phyloP scores from a whole-genome alignment of 495 filamentous ascomycete species.

The Barbatosphaeria neglecta region DNA sequence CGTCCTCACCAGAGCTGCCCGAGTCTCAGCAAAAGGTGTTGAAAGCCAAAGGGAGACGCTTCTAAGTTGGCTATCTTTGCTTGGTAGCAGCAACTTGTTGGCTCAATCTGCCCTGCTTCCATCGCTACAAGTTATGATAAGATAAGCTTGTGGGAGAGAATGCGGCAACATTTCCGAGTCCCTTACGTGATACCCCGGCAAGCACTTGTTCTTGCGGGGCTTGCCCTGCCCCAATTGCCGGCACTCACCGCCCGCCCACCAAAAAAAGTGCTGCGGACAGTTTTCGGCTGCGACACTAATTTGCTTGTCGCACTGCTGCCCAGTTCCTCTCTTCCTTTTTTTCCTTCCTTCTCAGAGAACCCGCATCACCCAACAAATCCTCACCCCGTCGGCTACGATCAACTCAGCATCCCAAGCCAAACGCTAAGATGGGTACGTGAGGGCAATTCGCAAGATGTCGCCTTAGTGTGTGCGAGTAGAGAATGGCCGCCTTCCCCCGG shows the following conservation, averaged over 20 bases:
- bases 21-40: too few relatives aligned
- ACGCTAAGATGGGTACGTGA: constrained; percentile 42
- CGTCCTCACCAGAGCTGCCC: too few relatives aligned
- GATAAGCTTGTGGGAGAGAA: too few relatives aligned
- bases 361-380: constrained; percentile 22
- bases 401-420: constrained; percentile 25
- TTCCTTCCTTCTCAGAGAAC: constrained; percentile 10
- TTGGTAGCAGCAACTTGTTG: too few relatives aligned
- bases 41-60: too few relatives aligned
- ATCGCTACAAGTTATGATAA: too few relatives aligned
- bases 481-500: neutral
- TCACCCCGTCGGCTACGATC: constrained; percentile 27
- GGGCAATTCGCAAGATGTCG: constrained; percentile 15
- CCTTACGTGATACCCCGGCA: neutral
- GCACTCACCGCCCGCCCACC: constrained; percentile 27
- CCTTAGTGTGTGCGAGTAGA: constrained; percentile 34
- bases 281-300: constrained; percentile 5
- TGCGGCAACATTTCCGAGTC: too few relatives aligned
- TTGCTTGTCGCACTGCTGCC: constrained; percentile 4
- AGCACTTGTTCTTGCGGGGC: neutral
- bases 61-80: too few relatives aligned
- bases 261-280: constrained; percentile 10
- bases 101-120: too few relatives aligned
- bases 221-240: constrained; percentile 20
- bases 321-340: constrained; percentile 8